Evolutionary conservation across 176 grass and related monocot genomes (phyloP), one percentile per base, ranked within the genome.

Genomic region (Musa beccarii): DNA sequence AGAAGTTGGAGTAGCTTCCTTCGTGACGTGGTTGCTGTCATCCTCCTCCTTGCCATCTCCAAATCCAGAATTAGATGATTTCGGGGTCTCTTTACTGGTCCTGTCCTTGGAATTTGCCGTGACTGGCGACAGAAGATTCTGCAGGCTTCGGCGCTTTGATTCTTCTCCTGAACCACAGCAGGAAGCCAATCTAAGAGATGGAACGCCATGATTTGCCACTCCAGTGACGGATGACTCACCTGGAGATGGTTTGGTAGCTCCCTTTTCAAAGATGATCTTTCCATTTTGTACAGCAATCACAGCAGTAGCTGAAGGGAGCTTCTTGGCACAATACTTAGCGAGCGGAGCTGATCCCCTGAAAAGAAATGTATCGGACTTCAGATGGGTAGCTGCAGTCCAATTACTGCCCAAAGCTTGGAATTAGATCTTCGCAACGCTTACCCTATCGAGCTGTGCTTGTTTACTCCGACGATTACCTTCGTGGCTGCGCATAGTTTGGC

Each of bases 271-370:
- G 61, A 95, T 75, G 49, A 77, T 82, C 80, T 95, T 94, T 74
- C 89, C 89, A 74, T 91, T 83, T 51, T 89, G 83, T 80, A 99
- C 85, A 74, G 89, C 81, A 66, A 99, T 81, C 70, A 99, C 43
- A 70, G 79, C 78, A 80, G 86, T 89, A 49, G 84, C 89, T 81
- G 79, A n/a, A 76, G 95, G 95, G 9, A 99, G 87, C 66, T 95
- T 93, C 90, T 84, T 89, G 75, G 86, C 86, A 69, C 91, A 95
- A 80, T 99, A 99, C 85, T 92, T 95, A 9, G 96, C 88, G 12
- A 99, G 76, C 81, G 69, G 82, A 59, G 86, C 82, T 69, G 88
- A 81, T 12, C 86, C 84, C 59, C 96, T 99, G 89, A 53, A 51
- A 56, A 49, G 75, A 51, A 82, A 54, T 34, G 78, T 22, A 57